These are phyloP conservation scores for Begonia masoniana DNA, from an alignment of 306 rosid species.

Conservation along the genomic window DNA sequence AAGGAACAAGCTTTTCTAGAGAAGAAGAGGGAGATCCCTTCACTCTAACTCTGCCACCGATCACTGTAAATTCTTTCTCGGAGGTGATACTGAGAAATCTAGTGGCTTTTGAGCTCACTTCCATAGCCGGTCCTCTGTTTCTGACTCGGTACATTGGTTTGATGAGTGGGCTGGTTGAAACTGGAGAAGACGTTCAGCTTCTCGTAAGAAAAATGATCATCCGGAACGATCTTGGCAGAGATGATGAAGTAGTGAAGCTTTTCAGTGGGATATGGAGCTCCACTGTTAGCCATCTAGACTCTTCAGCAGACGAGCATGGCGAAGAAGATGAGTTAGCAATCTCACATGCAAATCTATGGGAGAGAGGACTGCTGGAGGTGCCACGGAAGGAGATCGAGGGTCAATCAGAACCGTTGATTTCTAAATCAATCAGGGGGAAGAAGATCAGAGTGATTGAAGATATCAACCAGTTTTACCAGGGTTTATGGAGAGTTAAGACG, in stretches of 20 bases:
- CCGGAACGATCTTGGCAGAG: not conserved
- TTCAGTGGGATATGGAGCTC: not conserved
- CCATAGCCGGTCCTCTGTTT: not conserved
- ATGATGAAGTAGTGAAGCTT: constrained; percentile 6
- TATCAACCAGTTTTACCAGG: constrained; percentile 5
- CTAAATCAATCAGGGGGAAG: not conserved
- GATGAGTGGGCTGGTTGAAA: constrained; percentile 6
- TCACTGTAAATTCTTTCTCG: not conserved
- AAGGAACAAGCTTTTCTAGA: constrained; percentile 1
- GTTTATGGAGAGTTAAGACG: constrained; percentile 1
- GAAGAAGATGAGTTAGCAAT: not conserved
- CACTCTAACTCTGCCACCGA: not conserved
- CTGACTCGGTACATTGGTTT: not conserved
- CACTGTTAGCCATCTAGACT: not conserved
- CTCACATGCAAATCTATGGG: not conserved
- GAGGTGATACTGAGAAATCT: constrained; percentile 8
- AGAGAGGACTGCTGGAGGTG: not conserved
- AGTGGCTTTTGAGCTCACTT: constrained; percentile 1
- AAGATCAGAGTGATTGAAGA: constrained; percentile 1
- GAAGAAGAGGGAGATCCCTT: not conserved
- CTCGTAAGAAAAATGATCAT: not conserved
- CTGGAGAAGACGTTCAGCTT: constrained; percentile 1
- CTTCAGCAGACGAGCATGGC: not conserved
- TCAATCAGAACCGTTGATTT: not conserved
- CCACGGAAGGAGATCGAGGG: not conserved